These are phyloP conservation scores for Saccharata proteae DNA, from an alignment of 2,329 filamentous ascomycete genomes.

Conservation along the genomic window DNA sequence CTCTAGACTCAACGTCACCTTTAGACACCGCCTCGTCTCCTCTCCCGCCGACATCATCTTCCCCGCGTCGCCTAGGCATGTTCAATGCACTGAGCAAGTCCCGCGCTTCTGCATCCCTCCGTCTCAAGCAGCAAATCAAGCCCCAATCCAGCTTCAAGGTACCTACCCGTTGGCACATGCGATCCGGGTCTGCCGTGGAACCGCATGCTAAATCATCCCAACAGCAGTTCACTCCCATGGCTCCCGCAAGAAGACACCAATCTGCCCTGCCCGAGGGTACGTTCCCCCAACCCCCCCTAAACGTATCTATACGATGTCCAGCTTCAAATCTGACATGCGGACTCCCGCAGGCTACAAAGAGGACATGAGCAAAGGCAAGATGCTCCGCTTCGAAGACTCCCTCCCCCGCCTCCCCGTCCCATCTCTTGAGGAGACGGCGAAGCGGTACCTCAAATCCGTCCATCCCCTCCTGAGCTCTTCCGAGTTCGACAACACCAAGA, in stretches of 20 bases:
- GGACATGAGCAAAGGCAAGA: constrained; percentile 65
- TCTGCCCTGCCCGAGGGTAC: constrained; percentile 35
- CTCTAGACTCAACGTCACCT: too few species aligned
- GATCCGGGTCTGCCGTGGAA: constrained; percentile 1
- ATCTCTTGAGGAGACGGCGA: constrained; percentile 68
- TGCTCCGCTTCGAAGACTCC: constrained; percentile 80
- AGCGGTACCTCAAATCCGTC: constrained; percentile 68
- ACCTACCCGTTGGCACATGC: constrained; percentile 3
- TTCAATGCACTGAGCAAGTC: constrained; percentile 28
- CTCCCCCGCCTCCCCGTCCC: constrained; percentile 69
- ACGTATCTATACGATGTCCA: constrained; percentile 10
- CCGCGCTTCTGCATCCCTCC: constrained; percentile 26
- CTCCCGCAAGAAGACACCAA: constrained; percentile 27
- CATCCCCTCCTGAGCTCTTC: constrained; percentile 57
- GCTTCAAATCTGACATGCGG: constrained; percentile 3
- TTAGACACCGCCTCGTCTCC: not conserved
- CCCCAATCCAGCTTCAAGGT: constrained; percentile 19
- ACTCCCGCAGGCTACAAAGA: constrained; percentile 56
- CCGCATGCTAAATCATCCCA: constrained; percentile 1
- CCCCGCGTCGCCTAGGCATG: constrained; percentile 14
- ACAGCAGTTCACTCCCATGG: constrained; percentile 22
- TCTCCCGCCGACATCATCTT: not conserved
- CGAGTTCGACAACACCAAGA: constrained; percentile 63
- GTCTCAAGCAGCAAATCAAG: constrained; percentile 19
- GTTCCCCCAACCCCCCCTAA: constrained; percentile 13